A percentile compares a stretch with the other conserved stretches of the same genome.
Conservation (phyloP, 805 yeast species). For the Schwanniomyces pseudopolymorphus region DNA sequence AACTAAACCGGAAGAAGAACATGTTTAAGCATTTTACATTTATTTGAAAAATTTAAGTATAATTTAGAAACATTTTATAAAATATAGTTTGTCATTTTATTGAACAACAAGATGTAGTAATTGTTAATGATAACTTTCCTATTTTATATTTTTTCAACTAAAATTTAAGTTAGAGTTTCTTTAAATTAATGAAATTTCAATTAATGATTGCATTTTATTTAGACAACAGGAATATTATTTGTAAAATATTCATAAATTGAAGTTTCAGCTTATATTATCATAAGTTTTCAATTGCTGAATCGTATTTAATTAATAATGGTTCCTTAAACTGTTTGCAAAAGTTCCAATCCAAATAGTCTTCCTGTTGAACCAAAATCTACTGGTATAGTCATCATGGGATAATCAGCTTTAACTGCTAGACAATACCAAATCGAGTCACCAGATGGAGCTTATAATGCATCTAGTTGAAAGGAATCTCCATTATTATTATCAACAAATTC, state of each 20-base stretch:
- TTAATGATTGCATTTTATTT: background rate
- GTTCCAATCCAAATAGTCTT: conserved; percentile 25
- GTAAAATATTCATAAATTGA: conserved; percentile 19
- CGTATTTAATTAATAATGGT: conserved; percentile 23
- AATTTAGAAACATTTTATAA: too few species aligned
- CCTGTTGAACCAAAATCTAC: conserved; percentile 17
- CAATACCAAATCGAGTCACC: conserved; percentile 21
- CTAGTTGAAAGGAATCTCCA: conserved; percentile 21
- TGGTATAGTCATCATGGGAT: conserved; percentile 25
- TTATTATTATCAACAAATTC: conserved; percentile 16
- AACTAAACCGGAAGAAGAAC: conserved; percentile 28
- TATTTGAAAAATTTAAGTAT: too few species aligned
- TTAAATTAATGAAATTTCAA: background rate
- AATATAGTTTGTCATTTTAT: background rate
- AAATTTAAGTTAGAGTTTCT: too few species aligned
- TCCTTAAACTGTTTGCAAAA: conserved; percentile 27
- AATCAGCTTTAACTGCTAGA: conserved; percentile 29
- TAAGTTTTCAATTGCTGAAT: conserved; percentile 26
- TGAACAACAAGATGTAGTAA: too few species aligned
- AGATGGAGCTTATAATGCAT: conserved; percentile 8
- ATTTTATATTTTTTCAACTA: too few species aligned
- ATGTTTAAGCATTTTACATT: conserved; percentile 11
- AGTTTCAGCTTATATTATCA: conserved; percentile 16
- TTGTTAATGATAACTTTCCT: too few species aligned
- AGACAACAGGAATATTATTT: conserved; percentile 20